These are phyloP conservation scores for Hemisphaericaspora nanyangensis DNA, from an alignment of 805 yeast species.

Conservation along the genomic window DNA sequence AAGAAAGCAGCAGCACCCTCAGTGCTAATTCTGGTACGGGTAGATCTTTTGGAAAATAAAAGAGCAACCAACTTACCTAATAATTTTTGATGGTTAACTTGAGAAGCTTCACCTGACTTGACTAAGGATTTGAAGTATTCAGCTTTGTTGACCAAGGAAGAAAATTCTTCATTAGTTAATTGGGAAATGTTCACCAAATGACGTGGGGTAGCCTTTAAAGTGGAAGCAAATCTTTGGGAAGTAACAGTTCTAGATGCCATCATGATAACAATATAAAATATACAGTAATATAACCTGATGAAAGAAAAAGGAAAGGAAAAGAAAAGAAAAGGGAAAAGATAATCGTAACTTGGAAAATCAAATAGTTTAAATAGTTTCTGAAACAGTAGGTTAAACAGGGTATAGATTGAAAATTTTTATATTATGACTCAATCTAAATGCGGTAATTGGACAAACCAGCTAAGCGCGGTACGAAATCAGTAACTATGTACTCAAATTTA, in stretches of 20 bases:
- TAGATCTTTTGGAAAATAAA: conserved; percentile 86
- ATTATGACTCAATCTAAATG: conserved; percentile 16
- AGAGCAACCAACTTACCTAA: conserved; percentile 80
- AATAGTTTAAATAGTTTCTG: no score
- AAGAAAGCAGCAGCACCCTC: conserved; percentile 93
- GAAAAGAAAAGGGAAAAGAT: neutral
- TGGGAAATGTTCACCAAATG: conserved; percentile 84
- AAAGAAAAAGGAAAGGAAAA: conserved; percentile 4
- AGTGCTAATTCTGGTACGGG: conserved; percentile 89
- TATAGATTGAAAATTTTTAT: conserved; percentile 2
- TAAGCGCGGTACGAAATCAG: conserved; percentile 19
- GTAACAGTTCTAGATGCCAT: conserved; percentile 9
- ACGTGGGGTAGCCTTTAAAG: conserved; percentile 37
- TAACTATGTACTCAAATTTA: neutral
- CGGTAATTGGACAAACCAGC: conserved; percentile 11
- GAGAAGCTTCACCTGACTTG: conserved; percentile 45
- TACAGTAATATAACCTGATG: no score
- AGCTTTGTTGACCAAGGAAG: conserved; percentile 70
- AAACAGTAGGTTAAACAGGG: neutral
- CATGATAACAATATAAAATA: neutral
- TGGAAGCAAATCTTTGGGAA: conserved; percentile 7
- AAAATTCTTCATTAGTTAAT: conserved; percentile 67
- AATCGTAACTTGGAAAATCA: neutral
- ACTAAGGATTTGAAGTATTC: conserved; percentile 59
- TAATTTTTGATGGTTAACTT: conserved; percentile 47